phyloP scores from a whole-genome alignment of 179 eudicot genomes.

The Vitellaria paradoxa region DNA sequence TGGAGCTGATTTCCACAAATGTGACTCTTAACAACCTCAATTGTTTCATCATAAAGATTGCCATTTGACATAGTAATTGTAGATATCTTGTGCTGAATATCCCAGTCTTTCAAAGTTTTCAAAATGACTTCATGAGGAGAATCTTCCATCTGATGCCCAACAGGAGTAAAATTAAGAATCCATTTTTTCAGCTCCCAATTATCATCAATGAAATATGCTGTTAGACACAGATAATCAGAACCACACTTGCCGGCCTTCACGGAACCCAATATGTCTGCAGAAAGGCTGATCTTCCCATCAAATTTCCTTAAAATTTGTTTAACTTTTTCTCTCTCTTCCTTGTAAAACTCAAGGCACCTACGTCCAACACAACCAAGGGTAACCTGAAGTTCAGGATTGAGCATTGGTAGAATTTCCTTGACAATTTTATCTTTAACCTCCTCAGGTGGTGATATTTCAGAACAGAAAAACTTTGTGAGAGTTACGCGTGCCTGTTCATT shows the following conservation, averaged over 20 bases:
- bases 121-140: not conserved
- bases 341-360: conserved; percentile 17
- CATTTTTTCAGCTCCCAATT: conserved; percentile 29
- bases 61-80: not conserved
- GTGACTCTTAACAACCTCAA: conserved; percentile 9
- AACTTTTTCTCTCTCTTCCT: conserved; percentile 1
- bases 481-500: not conserved
- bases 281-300: conserved; percentile 24
- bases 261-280: conserved; percentile 15
- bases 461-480: not conserved
- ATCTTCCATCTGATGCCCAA: not conserved
- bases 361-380: not conserved
- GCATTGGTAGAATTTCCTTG: not conserved
- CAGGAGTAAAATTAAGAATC: conserved; percentile 14
- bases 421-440: not conserved
- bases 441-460: not conserved
- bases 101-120: conserved; percentile 18
- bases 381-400: not conserved
- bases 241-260: not conserved
- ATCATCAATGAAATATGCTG: conserved; percentile 27
- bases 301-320: conserved; percentile 15
- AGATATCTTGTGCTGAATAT: conserved; percentile 9
- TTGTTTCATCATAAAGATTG: not conserved
- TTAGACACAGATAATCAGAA: conserved; percentile 15
- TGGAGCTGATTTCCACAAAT: conserved; percentile 2